Evolutionary conservation across 2,329 filamentous ascomycete species (phyloP).

Genomic region (Coleophoma crateriformis): DNA sequence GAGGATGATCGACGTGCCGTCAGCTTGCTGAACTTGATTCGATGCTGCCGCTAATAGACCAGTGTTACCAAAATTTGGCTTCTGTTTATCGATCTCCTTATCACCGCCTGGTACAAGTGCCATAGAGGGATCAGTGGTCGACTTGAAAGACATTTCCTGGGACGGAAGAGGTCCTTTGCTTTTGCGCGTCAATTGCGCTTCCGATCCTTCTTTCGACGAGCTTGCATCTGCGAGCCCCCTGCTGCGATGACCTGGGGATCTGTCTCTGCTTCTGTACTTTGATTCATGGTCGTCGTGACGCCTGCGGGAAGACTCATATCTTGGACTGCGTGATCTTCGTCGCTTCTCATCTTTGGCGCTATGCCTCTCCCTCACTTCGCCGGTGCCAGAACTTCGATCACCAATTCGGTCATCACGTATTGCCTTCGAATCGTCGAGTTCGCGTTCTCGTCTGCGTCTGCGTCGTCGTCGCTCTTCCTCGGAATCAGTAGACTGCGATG

Average conservation of each 20-base stretch:
- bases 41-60: conserved; percentile 83
- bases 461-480: conserved; percentile 20
- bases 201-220: conserved; percentile 14
- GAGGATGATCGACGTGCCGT: conserved; percentile 70
- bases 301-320: conserved; percentile 10
- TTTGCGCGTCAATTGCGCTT: conserved; percentile 17
- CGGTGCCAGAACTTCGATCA: conserved; percentile 3
- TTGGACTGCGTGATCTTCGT: conserved; percentile 23
- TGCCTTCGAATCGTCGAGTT: conserved; percentile 4
- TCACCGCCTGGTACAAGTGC: conserved; percentile 24
- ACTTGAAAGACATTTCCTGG: conserved; percentile 53
- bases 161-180: conserved; percentile 48
- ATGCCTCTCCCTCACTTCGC: conserved; percentile 9
- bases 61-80: conserved; percentile 78
- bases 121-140: conserved; percentile 36
- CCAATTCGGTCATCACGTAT: conserved; percentile 3
- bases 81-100: conserved; percentile 64
- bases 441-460: conserved; percentile 16
- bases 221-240: conserved; percentile 7
- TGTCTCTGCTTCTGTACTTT: conserved; percentile 16
- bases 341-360: conserved; percentile 15
- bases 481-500: conserved; percentile 20
- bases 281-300: conserved; percentile 16
- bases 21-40: conserved; percentile 67
- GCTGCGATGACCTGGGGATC: conserved; percentile 16